Base-by-base conservation (phyloP, 495 filamentous ascomycete genomes). In the Barbatosphaeria neglecta region DNA sequence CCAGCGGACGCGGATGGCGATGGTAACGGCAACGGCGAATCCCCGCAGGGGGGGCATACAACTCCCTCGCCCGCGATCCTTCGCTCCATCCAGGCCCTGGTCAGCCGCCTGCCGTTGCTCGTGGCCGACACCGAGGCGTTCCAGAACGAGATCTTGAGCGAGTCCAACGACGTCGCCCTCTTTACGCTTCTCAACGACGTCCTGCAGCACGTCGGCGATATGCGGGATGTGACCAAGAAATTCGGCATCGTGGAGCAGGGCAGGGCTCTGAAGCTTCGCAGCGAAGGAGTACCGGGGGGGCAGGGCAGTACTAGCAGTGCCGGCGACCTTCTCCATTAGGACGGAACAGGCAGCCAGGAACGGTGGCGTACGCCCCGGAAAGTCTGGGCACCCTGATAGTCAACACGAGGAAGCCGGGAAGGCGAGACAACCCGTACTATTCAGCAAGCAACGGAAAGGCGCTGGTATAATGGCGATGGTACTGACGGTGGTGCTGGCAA, bases 151-250 rank as follows among this genome's bases (percentile, higher is more conserved):
- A 69, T 78, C 13, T 55, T 77, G 23, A 73, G 80, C 4, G 83
- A 92, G 63, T 72, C 76, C 45, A 86, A 86, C 50, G 87, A 95
- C 50, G 87, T 94, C 31, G 69, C 78, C 37, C 70, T 95, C 0
- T 73, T 90, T 41, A 71, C 76, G 7, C 60, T 96, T 3, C 71
- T 95, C 3, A 77, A 84, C 28, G 68, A 73, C 39, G 65, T 95
- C 23, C 76, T 84, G 22, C 66, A 79, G 44, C 83, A 77, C 47
- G 66, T 86, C 19, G 77, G 75, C 53, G 75, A 81, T 37, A 75
- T 82, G 19, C 70, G 80, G 28, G 80, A 84, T 37, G 62, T 86
- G 11, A 83, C 85, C n/a, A 78, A 75, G 56, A 90, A 87, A 59
- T 83, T 81, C 47, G 67, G 67, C 7, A 67, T 83, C 16, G 63